These are phyloP conservation scores for Smallanthus sonchifolius DNA, from an alignment of 129 eudicot genomes.

Conservation along the genomic window DNA sequence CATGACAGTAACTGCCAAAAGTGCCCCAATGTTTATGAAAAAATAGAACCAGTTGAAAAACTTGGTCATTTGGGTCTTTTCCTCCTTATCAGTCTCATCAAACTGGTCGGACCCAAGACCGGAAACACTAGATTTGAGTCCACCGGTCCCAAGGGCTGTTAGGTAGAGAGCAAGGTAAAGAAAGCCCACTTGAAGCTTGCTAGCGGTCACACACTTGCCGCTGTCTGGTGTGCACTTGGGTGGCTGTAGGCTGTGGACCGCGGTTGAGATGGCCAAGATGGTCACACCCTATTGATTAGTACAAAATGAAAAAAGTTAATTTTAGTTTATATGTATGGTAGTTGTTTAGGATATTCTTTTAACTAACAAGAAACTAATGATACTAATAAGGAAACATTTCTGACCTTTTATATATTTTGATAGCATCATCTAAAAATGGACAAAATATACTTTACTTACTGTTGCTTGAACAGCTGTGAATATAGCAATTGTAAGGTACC, in stretches of 20 bases:
- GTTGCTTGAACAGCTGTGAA: constrained; percentile 71
- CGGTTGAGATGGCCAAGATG: constrained; percentile 66
- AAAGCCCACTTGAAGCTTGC: constrained; percentile 42
- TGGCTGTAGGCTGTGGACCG: constrained; percentile 68
- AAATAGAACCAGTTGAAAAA: constrained; percentile 92
- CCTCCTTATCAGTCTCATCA: constrained; percentile 59
- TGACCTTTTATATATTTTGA: constrained; percentile 13
- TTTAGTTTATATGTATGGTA: not conserved
- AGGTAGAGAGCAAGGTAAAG: constrained; percentile 66
- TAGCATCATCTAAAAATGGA: not conserved
- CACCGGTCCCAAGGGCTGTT: constrained; percentile 92
- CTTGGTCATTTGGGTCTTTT: constrained; percentile 48
- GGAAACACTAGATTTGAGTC: constrained; percentile 82
- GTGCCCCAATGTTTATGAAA: constrained; percentile 77
- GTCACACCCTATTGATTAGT: constrained; percentile 61
- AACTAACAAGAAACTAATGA: not conserved
- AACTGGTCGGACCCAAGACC: constrained; percentile 93
- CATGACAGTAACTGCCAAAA: constrained; percentile 65
- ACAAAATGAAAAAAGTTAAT: not conserved
- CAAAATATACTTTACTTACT: constrained; percentile 43
- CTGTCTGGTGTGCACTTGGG: constrained; percentile 54
- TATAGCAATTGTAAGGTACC: constrained; percentile 81
- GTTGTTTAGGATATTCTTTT: not conserved
- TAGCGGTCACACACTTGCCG: constrained; percentile 45
- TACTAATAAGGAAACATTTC: constrained; percentile 3